A percentile compares a stretch with the other conserved stretches of the same genome.
These are phyloP conservation scores for Starmera caribaea DNA, from an alignment of 805 yeast species.

Conservation along the genomic window DNA sequence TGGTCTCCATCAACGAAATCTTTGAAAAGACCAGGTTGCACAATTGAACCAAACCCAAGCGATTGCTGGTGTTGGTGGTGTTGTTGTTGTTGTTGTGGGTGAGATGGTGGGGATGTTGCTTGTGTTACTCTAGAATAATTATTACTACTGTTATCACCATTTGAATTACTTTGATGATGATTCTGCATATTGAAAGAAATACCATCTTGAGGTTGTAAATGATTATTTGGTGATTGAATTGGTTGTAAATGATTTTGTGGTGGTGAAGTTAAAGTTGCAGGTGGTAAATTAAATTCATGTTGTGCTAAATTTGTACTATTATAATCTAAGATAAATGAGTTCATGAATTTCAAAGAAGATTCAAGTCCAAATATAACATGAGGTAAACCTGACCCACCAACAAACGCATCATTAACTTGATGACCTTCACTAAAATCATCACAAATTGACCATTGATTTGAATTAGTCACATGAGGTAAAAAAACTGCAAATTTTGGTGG, in stretches of 20 bases:
- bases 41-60: background rate
- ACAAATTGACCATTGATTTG: conserved; percentile 71
- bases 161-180: too few relatives aligned
- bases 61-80: background rate
- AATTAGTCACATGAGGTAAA: conserved; percentile 45
- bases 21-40: background rate
- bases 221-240: background rate
- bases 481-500: conserved; percentile 76
- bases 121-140: too few relatives aligned
- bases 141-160: too few relatives aligned
- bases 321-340: conserved; percentile 41
- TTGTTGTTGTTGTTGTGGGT: background rate
- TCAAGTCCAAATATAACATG: conserved; percentile 57
- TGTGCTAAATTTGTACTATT: conserved; percentile 24
- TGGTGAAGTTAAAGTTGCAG: background rate
- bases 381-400: conserved; percentile 53
- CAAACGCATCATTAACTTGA: conserved; percentile 62
- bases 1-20: too few relatives aligned
- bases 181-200: background rate
- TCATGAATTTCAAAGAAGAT: conserved; percentile 41
- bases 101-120: background rate
- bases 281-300: conserved; percentile 16
- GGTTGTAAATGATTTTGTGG: background rate
- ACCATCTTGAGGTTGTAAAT: background rate
- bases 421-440: conserved; percentile 81